Percentiles rank a stretch among this genome's conserved stretches.
Conservation (phyloP, 768 basidiomycete species). For the Leccinellum albellum region DNA sequence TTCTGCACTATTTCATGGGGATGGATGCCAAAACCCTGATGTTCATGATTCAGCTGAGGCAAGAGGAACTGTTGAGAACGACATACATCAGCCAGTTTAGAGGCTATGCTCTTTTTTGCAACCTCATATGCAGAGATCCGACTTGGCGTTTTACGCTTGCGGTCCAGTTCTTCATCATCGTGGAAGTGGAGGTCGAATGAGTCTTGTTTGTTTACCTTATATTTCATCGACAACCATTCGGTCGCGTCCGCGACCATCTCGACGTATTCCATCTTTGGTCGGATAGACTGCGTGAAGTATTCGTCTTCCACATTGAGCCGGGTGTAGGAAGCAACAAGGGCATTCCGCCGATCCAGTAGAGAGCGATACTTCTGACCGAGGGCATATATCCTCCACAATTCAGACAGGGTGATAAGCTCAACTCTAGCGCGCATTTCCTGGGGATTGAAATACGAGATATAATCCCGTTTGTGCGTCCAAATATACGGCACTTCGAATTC, state of each 20-base stretch:
- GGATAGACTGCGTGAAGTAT: slow-evolving; percentile 71
- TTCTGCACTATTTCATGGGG: slow-evolving; percentile 84
- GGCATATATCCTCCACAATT: slow-evolving; percentile 89
- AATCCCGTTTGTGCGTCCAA: slow-evolving; percentile 90
- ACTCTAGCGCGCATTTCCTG: slow-evolving; percentile 55
- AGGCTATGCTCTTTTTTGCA: slow-evolving; percentile 73
- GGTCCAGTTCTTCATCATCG: slow-evolving; percentile 56
- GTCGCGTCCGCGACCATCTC: slow-evolving; percentile 89
- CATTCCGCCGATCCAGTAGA: slow-evolving; percentile 67
- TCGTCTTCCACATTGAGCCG: slow-evolving; percentile 67
- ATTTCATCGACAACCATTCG: slow-evolving; percentile 87
- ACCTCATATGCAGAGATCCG: slow-evolving; percentile 81
- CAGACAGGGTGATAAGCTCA: slow-evolving; percentile 71
- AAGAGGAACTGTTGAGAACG: neutral
- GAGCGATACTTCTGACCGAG: slow-evolving; percentile 90
- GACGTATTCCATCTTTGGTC: slow-evolving; percentile 67
- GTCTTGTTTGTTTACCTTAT: slow-evolving; percentile 68
- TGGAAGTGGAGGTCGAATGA: slow-evolving; percentile 63
- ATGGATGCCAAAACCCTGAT: slow-evolving; percentile 81
- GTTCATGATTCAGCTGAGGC: neutral
- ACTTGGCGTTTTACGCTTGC: slow-evolving; percentile 79
- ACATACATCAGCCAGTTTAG: slow-evolving; percentile 76
- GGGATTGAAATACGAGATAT: slow-evolving; percentile 79
- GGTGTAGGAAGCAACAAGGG: slow-evolving; percentile 60
- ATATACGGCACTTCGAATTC: slow-evolving; percentile 94